phyloP scores from a whole-genome alignment of 257 asterid species.

The Sherardia arvensis region DNA sequence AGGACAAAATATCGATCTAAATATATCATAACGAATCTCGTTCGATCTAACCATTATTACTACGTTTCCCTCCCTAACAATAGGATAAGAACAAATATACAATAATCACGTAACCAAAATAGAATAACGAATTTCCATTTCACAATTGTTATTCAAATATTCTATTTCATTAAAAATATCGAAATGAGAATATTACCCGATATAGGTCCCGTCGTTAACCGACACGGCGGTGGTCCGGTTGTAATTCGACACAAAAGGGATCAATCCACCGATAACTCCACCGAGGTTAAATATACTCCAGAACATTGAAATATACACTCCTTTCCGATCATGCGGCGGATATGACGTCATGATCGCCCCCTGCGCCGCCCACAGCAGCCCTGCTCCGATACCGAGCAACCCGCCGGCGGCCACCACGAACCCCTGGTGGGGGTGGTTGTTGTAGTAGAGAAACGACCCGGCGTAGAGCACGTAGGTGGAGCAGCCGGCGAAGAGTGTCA shows the following conservation, averaged over 20 bases:
- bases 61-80: no score
- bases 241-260: slow-evolving; percentile 58
- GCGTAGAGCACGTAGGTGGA: slow-evolving; percentile 81
- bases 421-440: slow-evolving; percentile 61
- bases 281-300: slow-evolving; percentile 95
- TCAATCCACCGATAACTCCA: slow-evolving; percentile 83
- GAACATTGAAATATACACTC: slow-evolving; percentile 67
- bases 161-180: no score
- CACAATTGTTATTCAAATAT: no score
- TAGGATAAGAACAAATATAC: no score
- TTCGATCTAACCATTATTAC: no score
- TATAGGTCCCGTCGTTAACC: slow-evolving; percentile 86
- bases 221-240: slow-evolving; percentile 45
- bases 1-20: no score
- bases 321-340: slow-evolving; percentile 79
- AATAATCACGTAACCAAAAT: no score
- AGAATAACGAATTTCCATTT: no score
- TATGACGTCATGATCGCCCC: slow-evolving; percentile 96
- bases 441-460: slow-evolving; percentile 80
- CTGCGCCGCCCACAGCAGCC: slow-evolving; percentile 84
- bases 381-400: slow-evolving; percentile 86
- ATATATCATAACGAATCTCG: no score
- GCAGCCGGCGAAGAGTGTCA: slow-evolving; percentile 60
- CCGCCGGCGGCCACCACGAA: slow-evolving; percentile 80
- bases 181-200: slow-evolving; percentile 25